Evolutionary conservation across 2,329 filamentous ascomycete genomes (phyloP).

Genomic region (Hymenoscyphus scutula): DNA sequence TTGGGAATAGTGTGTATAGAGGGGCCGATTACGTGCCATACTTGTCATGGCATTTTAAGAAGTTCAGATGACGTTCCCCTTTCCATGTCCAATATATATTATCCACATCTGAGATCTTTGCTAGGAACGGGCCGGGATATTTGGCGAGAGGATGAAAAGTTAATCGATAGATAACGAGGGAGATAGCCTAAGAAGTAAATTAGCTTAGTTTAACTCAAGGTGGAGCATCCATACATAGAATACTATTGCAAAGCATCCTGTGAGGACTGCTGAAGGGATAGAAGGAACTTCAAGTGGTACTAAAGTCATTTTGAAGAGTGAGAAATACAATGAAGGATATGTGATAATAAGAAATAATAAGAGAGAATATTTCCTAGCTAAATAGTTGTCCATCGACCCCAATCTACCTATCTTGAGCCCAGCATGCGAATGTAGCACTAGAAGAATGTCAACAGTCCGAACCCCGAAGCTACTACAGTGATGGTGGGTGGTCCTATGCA

Average conservation of each 20-base stretch:
- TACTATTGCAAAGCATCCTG: neutral
- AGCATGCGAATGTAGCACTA: too few species aligned
- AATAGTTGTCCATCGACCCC: too few species aligned
- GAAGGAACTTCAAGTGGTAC: too few species aligned
- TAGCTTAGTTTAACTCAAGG: neutral
- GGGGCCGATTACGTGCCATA: neutral
- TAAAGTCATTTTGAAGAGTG: neutral
- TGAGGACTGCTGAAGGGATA: neutral
- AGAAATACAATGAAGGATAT: neutral
- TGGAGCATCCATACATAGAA: neutral
- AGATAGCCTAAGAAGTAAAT: neutral
- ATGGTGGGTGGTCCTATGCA: too few species aligned
- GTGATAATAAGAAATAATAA: too few species aligned
- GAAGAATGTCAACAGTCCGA: too few species aligned
- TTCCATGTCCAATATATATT: slow-evolving; percentile 56
- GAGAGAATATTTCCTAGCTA: too few species aligned
- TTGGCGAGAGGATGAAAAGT: slow-evolving; percentile 36
- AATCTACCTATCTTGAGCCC: too few species aligned
- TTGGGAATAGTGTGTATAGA: neutral
- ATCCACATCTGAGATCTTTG: slow-evolving; percentile 66
- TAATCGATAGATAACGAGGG: slow-evolving; percentile 11
- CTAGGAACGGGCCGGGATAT: slow-evolving; percentile 68
- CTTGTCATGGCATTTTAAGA: slow-evolving; percentile 65
- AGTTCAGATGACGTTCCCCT: slow-evolving; percentile 61
- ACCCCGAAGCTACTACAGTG: too few species aligned